Evolutionary conservation across 2,329 filamentous ascomycete species (phyloP).

Genomic region (Verticillium tricorpus): DNA sequence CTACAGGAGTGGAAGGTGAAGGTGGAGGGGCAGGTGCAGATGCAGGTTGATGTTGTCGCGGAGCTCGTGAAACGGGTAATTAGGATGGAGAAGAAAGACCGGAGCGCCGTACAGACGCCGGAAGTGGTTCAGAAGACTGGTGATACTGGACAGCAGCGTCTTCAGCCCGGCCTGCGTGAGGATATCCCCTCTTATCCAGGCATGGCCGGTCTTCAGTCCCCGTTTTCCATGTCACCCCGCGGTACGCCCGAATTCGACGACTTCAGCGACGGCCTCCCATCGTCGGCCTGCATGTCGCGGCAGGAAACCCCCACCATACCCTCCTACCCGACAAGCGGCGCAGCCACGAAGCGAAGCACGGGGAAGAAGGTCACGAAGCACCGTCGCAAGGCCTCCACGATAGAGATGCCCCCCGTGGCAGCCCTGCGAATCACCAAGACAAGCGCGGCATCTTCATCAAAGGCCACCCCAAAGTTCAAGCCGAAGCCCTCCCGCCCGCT

Average conservation of each 20-base stretch:
- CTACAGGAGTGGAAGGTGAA: not conserved
- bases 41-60: constrained; percentile 5
- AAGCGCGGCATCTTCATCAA: not conserved
- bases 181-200: not conserved
- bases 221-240: not conserved
- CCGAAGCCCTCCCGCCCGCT: too few species aligned
- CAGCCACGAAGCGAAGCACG: not conserved
- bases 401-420: not conserved
- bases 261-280: not conserved
- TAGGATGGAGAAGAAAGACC: not conserved
- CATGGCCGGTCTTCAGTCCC: not conserved
- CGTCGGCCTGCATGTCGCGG: too few species aligned
- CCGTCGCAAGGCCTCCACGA: not conserved
- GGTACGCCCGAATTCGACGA: not conserved
- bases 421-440: not conserved
- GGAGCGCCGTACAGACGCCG: not conserved
- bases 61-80: not conserved
- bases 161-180: not conserved
- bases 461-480: not conserved
- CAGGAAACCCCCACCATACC: too few species aligned
- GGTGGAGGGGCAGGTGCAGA: constrained; percentile 3
- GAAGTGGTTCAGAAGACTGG: not conserved
- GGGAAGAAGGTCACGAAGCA: not conserved
- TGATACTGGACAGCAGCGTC: not conserved
- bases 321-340: too few species aligned